Evolutionary conservation across 2,329 filamentous ascomycete genomes (phyloP).

Genomic region (Fusarium nanum): DNA sequence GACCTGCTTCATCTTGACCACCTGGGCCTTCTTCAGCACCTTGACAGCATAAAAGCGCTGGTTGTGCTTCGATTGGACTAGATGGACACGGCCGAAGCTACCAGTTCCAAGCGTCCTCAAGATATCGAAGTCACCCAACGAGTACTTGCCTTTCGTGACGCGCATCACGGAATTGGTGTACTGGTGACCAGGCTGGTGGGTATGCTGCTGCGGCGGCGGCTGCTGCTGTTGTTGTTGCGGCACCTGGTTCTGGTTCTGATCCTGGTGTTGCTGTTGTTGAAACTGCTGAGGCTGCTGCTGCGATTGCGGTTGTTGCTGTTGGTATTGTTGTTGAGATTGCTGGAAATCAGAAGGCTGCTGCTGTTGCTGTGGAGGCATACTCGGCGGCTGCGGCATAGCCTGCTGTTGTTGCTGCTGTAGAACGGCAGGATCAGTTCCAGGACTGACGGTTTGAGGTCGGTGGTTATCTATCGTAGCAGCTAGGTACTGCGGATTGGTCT

Average conservation of each 20-base stretch:
- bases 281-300: conserved; percentile 38
- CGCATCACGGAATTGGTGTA: conserved; percentile 59
- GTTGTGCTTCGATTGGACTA: conserved; percentile 98
- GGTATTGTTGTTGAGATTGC: conserved; percentile 46
- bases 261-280: conserved; percentile 33
- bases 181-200: conserved; percentile 50
- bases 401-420: conserved; percentile 55
- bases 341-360: conserved; percentile 45
- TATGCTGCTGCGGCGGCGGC: conserved; percentile 40
- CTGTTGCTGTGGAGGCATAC: conserved; percentile 48
- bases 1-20: conserved; percentile 99
- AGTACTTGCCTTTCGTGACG: conserved; percentile 97
- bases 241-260: conserved; percentile 26
- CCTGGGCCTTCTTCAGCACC: conserved; percentile 97
- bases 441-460: conserved; percentile 52
- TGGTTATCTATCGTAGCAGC: conserved; percentile 44
- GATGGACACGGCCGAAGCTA: conserved; percentile 94
- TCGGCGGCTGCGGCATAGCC: conserved; percentile 44
- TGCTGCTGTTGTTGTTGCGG: conserved; percentile 47
- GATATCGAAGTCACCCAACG: conserved; percentile 88
- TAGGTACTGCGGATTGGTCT: conserved; percentile 45
- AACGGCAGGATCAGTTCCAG: conserved; percentile 53
- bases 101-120: conserved; percentile 93
- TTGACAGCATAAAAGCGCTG: conserved; percentile 98
- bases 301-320: conserved; percentile 42